Evolutionary conservation across 495 filamentous ascomycete species (phyloP).

Genomic region (Barbatosphaeria neglecta): DNA sequence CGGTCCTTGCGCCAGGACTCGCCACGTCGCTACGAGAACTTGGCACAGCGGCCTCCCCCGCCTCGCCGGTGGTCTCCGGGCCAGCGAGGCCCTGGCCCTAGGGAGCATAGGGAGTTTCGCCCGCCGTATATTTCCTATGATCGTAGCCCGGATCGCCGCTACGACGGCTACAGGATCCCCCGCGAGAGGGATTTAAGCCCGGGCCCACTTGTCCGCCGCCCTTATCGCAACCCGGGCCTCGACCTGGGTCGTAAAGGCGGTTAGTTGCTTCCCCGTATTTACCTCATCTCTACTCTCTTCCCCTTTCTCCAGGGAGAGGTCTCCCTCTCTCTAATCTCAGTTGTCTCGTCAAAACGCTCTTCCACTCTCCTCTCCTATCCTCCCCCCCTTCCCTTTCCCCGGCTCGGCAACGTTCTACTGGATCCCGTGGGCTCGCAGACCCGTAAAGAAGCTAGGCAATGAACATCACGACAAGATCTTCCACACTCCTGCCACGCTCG

Average conservation of each 20-base stretch:
- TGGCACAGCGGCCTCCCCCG: background rate
- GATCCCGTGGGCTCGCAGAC: too few relatives aligned
- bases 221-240: conserved; percentile 7
- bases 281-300: background rate
- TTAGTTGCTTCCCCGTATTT: conserved; percentile 6
- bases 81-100: too few relatives aligned
- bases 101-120: background rate
- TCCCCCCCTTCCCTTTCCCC: too few relatives aligned
- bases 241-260: conserved; percentile 12
- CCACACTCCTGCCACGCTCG: too few relatives aligned
- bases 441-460: too few relatives aligned
- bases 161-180: background rate
- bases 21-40: background rate
- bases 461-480: too few relatives aligned
- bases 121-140: background rate
- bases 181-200: background rate
- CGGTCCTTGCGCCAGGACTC: conserved; percentile 2
- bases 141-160: background rate
- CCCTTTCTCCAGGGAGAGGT: too few relatives aligned
- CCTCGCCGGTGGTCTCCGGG: background rate
- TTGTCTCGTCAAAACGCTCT: too few relatives aligned
- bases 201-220: conserved; percentile 2
- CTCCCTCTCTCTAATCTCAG: too few relatives aligned
- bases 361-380: too few relatives aligned
- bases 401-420: too few relatives aligned